phyloP scores from a whole-genome alignment of 768 basidiomycete genomes.

The Galerina sulciceps region DNA sequence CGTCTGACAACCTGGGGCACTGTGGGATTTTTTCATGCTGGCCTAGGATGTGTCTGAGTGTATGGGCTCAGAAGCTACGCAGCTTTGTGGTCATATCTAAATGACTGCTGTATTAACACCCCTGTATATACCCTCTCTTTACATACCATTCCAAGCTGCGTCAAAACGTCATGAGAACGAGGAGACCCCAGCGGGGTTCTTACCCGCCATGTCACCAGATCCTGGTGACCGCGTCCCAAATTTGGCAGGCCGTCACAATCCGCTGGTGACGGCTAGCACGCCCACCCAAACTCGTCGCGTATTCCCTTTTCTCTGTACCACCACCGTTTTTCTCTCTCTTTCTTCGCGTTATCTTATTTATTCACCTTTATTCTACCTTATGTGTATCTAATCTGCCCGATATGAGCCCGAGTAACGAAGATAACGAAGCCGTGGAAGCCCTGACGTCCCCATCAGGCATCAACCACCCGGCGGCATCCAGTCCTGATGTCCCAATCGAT shows the following conservation, averaged over 20 bases:
- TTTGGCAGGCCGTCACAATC: constrained; percentile 7
- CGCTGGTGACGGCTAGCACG: neutral
- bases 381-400: too few relatives aligned
- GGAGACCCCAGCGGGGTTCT: constrained; percentile 13
- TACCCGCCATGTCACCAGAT: constrained; percentile 7
- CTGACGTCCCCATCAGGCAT: too few relatives aligned
- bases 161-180: neutral
- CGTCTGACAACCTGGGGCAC: neutral
- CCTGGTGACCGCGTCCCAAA: neutral
- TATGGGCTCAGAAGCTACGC: constrained; percentile 29
- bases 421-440: too few relatives aligned
- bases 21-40: neutral
- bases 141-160: too few relatives aligned
- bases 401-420: too few relatives aligned
- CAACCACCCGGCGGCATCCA: too few relatives aligned
- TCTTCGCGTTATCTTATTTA: too few relatives aligned
- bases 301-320: neutral
- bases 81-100: constrained; percentile 14
- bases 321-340: too few relatives aligned
- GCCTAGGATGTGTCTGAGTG: constrained; percentile 13
- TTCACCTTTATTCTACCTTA: too few relatives aligned
- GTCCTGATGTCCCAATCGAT: too few relatives aligned
- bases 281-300: neutral
- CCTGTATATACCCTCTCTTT: neutral
- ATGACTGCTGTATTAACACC: neutral